A percentile compares a stretch with the other conserved stretches of the same genome.
phyloP scores from a whole-genome alignment of 768 basidiomycete genomes.

The Megacollybia marginata region DNA sequence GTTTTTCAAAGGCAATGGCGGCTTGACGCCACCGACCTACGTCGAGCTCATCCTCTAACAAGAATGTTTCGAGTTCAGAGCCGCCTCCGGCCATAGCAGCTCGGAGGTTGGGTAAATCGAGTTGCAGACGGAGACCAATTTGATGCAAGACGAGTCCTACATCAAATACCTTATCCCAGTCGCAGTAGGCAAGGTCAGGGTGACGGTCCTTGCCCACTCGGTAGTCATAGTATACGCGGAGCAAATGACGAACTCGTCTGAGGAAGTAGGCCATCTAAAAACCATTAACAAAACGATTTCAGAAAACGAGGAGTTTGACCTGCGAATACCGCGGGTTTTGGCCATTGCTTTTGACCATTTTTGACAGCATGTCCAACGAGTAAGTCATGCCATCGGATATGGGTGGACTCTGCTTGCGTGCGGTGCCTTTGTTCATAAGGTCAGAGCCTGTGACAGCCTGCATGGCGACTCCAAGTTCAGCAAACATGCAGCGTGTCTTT shows the following conservation, averaged over 20 bases:
- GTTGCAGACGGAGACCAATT: conserved; percentile 17
- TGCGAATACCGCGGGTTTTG: neutral
- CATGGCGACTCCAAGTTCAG: neutral
- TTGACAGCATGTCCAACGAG: conserved; percentile 5
- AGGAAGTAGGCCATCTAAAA: conserved; percentile 15
- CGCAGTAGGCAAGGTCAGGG: conserved; percentile 18
- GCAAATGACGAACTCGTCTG: conserved; percentile 15
- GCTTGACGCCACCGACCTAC: conserved; percentile 16
- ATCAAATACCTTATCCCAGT: conserved; percentile 14
- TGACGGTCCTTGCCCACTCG: conserved; percentile 7
- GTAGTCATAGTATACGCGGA: conserved; percentile 19
- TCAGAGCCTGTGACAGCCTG: neutral
- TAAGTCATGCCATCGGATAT: conserved; percentile 17
- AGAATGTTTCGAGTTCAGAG: conserved; percentile 15
- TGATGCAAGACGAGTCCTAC: conserved; percentile 17
- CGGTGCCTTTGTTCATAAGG: conserved; percentile 2
- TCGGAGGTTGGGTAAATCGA: conserved; percentile 14
- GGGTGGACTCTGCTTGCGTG: conserved; percentile 11
- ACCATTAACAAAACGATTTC: neutral
- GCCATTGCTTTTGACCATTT: neutral
- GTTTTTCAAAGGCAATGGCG: conserved; percentile 6
- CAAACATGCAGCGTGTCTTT: neutral
- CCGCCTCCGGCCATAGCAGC: conserved; percentile 9
- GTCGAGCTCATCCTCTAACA: conserved; percentile 20
- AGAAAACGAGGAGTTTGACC: neutral